These are phyloP conservation scores for Komagataella phaffii DNA, from an alignment of 805 yeast species.

Conservation along the genomic window DNA sequence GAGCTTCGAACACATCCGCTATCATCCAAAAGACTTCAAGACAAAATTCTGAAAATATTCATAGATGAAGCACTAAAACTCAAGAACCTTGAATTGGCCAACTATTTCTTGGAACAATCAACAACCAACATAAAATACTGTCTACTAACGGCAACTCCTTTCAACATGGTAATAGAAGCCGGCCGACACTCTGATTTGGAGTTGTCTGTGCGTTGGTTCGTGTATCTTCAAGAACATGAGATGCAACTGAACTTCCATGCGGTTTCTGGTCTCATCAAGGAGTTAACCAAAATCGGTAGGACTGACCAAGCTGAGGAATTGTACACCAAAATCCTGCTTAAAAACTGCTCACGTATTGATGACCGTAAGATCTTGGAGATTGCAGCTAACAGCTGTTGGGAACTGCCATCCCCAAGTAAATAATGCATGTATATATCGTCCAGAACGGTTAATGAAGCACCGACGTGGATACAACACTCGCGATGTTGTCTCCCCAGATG, in stretches of 20 bases:
- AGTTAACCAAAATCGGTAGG: background rate
- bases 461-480: background rate
- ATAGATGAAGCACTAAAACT: background rate
- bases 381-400: background rate
- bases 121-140: background rate
- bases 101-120: background rate
- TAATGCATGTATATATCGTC: too few relatives aligned
- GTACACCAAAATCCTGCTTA: background rate
- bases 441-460: background rate
- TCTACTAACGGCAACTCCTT: background rate
- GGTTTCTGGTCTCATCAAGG: background rate
- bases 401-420: background rate
- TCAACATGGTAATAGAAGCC: background rate
- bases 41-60: background rate
- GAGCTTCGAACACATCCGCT: background rate
- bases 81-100: background rate
- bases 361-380: background rate
- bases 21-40: background rate
- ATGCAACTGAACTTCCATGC: background rate
- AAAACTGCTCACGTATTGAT: background rate
- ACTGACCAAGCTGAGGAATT: background rate
- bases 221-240: background rate
- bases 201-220: background rate
- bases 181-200: background rate
- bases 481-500: background rate